phyloP scores from a whole-genome alignment of 371 early-diverging fungal genomes.

The Choanephora cucurbitarum region DNA sequence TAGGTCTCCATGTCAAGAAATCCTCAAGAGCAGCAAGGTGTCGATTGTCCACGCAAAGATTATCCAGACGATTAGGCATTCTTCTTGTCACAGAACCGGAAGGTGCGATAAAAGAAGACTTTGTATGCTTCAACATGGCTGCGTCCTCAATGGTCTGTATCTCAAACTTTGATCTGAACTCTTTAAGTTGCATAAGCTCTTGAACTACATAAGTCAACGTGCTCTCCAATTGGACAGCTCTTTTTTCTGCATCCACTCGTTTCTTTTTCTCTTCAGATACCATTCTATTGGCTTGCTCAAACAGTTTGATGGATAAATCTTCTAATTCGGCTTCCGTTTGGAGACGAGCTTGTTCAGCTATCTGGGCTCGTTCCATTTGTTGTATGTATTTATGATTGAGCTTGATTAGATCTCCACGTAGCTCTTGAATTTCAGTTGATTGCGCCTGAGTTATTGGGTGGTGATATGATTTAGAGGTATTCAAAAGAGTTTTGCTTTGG shows the following conservation, averaged over 20 bases:
- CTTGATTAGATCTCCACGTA: slow-evolving; percentile 14
- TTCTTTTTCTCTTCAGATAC: slow-evolving; percentile 27
- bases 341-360: slow-evolving; percentile 12
- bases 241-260: slow-evolving; percentile 12
- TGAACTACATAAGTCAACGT: slow-evolving; percentile 2
- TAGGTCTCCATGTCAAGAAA: slow-evolving; percentile 11
- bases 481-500: too few relatives aligned
- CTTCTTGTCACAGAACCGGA: neutral
- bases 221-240: slow-evolving; percentile 3
- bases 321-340: slow-evolving; percentile 29
- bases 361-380: slow-evolving; percentile 13
- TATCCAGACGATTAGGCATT: neutral
- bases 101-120: neutral
- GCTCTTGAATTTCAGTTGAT: slow-evolving; percentile 20
- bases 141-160: neutral
- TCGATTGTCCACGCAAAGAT: neutral
- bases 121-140: too few relatives aligned
- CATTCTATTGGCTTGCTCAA: slow-evolving; percentile 39
- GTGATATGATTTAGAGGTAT: neutral
- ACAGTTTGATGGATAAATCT: slow-evolving; percentile 26
- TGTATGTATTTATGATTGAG: slow-evolving; percentile 21
- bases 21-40: slow-evolving; percentile 19
- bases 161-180: slow-evolving; percentile 15
- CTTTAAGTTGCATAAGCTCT: slow-evolving; percentile 17
- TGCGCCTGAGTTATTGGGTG: slow-evolving; percentile 15